These are phyloP conservation scores for Exidia glandulosa DNA, from an alignment of 768 basidiomycete species.

Conservation along the genomic window DNA sequence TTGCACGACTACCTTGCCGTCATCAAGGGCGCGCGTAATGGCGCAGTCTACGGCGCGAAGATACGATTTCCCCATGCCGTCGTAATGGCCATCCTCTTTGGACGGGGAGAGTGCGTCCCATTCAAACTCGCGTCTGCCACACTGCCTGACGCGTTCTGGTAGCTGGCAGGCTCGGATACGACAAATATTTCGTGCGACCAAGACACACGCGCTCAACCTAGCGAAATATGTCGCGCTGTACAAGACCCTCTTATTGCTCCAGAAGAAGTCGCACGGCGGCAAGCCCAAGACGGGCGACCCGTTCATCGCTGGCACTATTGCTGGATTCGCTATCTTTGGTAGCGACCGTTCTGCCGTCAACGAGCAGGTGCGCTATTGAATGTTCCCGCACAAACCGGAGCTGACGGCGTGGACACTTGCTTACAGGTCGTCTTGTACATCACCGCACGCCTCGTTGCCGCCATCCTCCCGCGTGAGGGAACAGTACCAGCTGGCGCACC, in stretches of 20 bases:
- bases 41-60: conserved; percentile 82
- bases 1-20: conserved; percentile 88
- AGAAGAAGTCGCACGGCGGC: conserved; percentile 69
- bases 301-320: conserved; percentile 85
- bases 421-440: conserved; percentile 94
- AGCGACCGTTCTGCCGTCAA: conserved; percentile 71
- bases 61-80: conserved; percentile 93
- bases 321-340: conserved; percentile 84
- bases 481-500: conserved; percentile 8
- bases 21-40: conserved; percentile 88
- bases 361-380: conserved; percentile 60
- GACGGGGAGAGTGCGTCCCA: conserved; percentile 70
- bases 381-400: background rate
- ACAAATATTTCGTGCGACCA: conserved; percentile 73
- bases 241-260: conserved; percentile 75
- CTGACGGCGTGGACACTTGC: background rate
- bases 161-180: conserved; percentile 64
- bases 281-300: conserved; percentile 76
- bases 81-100: conserved; percentile 92
- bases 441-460: conserved; percentile 81
- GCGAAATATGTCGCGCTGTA: conserved; percentile 91
- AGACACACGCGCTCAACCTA: conserved; percentile 82
- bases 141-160: background rate
- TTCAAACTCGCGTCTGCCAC: background rate
- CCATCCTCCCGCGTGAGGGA: conserved; percentile 75